Evolutionary conservation across 345 rosid genomes (phyloP).

Genomic region (Cardamine occulta): DNA sequence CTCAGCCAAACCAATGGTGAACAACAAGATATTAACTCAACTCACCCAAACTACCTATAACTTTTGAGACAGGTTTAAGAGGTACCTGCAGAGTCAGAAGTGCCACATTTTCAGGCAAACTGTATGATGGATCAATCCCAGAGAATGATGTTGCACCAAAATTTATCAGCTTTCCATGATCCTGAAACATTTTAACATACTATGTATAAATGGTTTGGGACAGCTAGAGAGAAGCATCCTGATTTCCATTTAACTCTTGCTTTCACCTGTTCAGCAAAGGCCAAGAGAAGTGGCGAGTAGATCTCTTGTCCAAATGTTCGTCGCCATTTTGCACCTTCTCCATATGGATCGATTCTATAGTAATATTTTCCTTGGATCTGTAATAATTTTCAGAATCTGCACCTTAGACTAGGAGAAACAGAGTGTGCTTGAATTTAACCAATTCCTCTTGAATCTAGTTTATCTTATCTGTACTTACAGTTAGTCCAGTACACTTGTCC

Average conservation of each 20-base stretch:
- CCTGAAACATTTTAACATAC: slow-evolving; percentile 51
- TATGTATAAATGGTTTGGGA: neutral
- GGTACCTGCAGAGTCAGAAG: slow-evolving; percentile 81
- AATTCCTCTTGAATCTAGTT: slow-evolving; percentile 1
- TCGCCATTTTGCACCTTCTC: slow-evolving; percentile 97
- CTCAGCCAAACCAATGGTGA: slow-evolving; percentile 20
- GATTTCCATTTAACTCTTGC: slow-evolving; percentile 5
- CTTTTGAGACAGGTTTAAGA: slow-evolving; percentile 12
- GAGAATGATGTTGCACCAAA: slow-evolving; percentile 69
- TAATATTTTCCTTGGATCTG: slow-evolving; percentile 95
- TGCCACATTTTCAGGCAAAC: slow-evolving; percentile 82
- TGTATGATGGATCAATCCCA: slow-evolving; percentile 75
- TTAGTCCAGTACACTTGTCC: slow-evolving; percentile 73
- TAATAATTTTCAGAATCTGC: slow-evolving; percentile 27
- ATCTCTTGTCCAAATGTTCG: slow-evolving; percentile 89
- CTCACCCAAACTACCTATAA: slow-evolving; percentile 9
- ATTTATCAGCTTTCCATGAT: slow-evolving; percentile 59
- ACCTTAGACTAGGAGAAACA: slow-evolving; percentile 28
- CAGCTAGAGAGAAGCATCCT: slow-evolving; percentile 6
- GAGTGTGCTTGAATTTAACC: neutral
- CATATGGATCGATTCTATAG: slow-evolving; percentile 78
- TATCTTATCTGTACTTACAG: slow-evolving; percentile 53
- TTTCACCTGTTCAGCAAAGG: slow-evolving; percentile 79
- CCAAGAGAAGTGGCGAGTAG: slow-evolving; percentile 89
- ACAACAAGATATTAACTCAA: slow-evolving; percentile 26